phyloP scores from a whole-genome alignment of 208 protist genomes.

The Trypanosoma rangeli region DNA sequence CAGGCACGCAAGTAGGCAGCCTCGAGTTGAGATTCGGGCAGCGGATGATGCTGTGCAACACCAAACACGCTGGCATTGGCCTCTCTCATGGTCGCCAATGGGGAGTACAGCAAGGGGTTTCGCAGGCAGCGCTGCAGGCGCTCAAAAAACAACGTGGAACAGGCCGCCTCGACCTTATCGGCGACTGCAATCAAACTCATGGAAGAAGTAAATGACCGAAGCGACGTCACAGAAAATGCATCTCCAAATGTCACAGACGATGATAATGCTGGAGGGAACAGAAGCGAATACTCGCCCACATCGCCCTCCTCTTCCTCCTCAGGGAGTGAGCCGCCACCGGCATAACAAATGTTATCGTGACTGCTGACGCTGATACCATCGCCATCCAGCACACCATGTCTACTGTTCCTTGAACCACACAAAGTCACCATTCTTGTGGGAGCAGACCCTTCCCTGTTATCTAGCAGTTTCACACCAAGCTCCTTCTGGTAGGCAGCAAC shows the following conservation, averaged over 20 bases:
- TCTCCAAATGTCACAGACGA: neutral
- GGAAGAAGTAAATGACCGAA: slow-evolving; percentile 6
- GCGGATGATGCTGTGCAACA: neutral
- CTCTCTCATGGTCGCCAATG: slow-evolving; percentile 16
- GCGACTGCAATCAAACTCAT: slow-evolving; percentile 24
- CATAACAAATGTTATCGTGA: neutral
- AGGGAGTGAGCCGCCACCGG: neutral
- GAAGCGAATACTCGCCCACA: slow-evolving; percentile 1
- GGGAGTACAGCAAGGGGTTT: slow-evolving; percentile 32
- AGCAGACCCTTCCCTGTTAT: neutral
- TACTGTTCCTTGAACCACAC: neutral
- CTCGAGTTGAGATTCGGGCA: neutral
- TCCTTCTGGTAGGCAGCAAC: slow-evolving; percentile 15
- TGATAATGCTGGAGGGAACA: neutral
- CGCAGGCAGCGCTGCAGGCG: slow-evolving; percentile 30
- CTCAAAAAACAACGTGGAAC: slow-evolving; percentile 23
- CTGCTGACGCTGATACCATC: neutral
- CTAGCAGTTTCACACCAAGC: neutral
- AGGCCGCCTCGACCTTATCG: slow-evolving; percentile 9
- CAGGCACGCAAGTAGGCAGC: neutral
- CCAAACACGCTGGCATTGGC: neutral
- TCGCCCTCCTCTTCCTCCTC: slow-evolving; percentile 10
- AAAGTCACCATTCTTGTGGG: neutral
- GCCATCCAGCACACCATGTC: neutral
- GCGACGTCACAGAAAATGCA: neutral